Evolutionary conservation across 768 basidiomycete species (phyloP).

Genomic region (Xanthoconium purpureum): DNA sequence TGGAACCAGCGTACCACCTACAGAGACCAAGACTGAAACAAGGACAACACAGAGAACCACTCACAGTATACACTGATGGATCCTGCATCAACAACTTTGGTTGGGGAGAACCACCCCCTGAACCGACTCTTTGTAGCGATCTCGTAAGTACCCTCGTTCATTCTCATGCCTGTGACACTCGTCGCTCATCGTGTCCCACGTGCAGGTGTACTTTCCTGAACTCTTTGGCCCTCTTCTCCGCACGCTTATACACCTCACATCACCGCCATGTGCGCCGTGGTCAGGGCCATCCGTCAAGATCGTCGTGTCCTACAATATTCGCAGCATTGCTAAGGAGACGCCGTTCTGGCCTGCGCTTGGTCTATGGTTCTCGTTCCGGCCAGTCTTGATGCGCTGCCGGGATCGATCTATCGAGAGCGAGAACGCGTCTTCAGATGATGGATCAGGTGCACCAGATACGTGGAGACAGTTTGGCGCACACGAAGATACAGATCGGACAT

Average conservation of each 20-base stretch:
- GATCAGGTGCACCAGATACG: neutral
- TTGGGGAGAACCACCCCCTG: no score
- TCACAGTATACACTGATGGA: no score
- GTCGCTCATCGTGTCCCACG: neutral
- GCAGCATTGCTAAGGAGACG: constrained; percentile 68
- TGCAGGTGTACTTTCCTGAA: constrained; percentile 82
- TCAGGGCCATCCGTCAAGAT: constrained; percentile 33
- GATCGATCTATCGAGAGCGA: neutral
- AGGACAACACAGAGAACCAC: no score
- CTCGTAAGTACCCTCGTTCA: constrained; percentile 49
- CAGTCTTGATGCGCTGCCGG: constrained; percentile 40
- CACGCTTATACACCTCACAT: constrained; percentile 69
- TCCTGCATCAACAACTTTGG: no score
- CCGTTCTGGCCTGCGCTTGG: constrained; percentile 82
- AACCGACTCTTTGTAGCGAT: constrained; percentile 85
- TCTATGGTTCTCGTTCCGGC: constrained; percentile 67
- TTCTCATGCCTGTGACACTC: neutral
- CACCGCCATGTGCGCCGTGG: constrained; percentile 38
- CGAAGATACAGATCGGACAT: constrained; percentile 39
- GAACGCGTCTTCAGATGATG: neutral
- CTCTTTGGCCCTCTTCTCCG: constrained; percentile 75
- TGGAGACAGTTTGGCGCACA: constrained; percentile 48
- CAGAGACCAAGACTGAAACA: no score
- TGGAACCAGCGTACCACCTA: no score
- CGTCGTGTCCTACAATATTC: constrained; percentile 73